Evolutionary conservation across 768 basidiomycete genomes (phyloP).

Genomic region (Pluteus cervinus): DNA sequence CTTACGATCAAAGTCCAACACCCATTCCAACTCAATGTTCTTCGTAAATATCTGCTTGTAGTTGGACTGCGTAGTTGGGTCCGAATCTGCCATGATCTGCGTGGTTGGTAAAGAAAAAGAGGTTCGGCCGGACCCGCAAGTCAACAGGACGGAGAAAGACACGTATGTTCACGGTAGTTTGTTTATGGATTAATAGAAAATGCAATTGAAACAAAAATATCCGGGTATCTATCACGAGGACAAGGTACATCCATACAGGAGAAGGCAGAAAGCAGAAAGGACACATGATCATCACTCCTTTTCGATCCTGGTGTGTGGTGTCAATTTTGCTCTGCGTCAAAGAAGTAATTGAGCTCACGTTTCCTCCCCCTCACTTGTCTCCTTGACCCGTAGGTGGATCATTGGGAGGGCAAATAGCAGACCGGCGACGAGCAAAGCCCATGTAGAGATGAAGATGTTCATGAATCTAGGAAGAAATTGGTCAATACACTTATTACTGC

Average conservation of each 20-base stretch:
- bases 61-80: slow-evolving; percentile 80
- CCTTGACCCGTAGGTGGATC: slow-evolving; percentile 65
- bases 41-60: slow-evolving; percentile 60
- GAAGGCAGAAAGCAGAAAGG: too few relatives aligned
- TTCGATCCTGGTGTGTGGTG: too few relatives aligned
- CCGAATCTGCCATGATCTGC: slow-evolving; percentile 23
- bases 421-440: slow-evolving; percentile 63
- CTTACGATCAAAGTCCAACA: slow-evolving; percentile 61
- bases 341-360: not conserved
- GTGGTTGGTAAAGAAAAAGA: not conserved
- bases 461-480: slow-evolving; percentile 37
- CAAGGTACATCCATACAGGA: too few relatives aligned
- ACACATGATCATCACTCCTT: too few relatives aligned
- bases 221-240: too few relatives aligned
- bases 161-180: too few relatives aligned
- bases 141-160: too few relatives aligned
- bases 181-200: too few relatives aligned
- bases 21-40: slow-evolving; percentile 74
- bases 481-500: not conserved
- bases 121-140: not conserved
- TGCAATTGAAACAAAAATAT: too few relatives aligned
- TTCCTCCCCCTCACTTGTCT: too few relatives aligned
- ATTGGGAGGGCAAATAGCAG: slow-evolving; percentile 66
- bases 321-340: not conserved
- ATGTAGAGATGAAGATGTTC: slow-evolving; percentile 70